These are phyloP conservation scores for Priceomyces castillae DNA, from an alignment of 805 yeast genomes.

Conservation along the genomic window DNA sequence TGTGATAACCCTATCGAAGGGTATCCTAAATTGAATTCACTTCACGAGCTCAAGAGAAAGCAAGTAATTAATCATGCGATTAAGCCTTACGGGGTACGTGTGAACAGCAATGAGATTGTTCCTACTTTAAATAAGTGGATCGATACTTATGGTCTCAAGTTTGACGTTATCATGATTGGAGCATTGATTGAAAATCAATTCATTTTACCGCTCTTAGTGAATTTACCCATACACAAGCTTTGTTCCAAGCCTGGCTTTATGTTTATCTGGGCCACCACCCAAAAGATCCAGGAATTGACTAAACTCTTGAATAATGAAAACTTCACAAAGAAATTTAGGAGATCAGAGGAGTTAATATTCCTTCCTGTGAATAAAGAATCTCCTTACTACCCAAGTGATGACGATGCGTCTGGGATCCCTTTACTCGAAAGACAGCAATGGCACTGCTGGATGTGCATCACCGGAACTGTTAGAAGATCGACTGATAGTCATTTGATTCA, in stretches of 20 bases:
- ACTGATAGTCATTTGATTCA: slow-evolving; percentile 82
- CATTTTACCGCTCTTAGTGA: slow-evolving; percentile 56
- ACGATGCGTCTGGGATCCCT: slow-evolving; percentile 19
- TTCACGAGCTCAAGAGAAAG: slow-evolving; percentile 61
- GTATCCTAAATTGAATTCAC: slow-evolving; percentile 74
- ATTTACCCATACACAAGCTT: slow-evolving; percentile 67
- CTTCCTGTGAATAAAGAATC: slow-evolving; percentile 67
- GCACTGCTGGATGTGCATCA: slow-evolving; percentile 98
- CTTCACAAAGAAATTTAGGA: slow-evolving; percentile 66
- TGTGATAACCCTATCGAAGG: slow-evolving; percentile 69
- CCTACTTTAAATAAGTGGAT: slow-evolving; percentile 63
- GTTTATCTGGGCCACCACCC: slow-evolving; percentile 84
- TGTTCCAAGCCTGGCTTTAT: slow-evolving; percentile 84
- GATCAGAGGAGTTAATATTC: slow-evolving; percentile 87
- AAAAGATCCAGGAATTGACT: slow-evolving; percentile 62
- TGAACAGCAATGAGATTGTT: slow-evolving; percentile 51
- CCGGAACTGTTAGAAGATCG: slow-evolving; percentile 88
- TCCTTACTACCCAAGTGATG: slow-evolving; percentile 60
- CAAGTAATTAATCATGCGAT: slow-evolving; percentile 55
- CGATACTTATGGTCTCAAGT: slow-evolving; percentile 52
- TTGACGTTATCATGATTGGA: slow-evolving; percentile 91
- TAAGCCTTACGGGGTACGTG: slow-evolving; percentile 65
- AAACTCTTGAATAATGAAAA: slow-evolving; percentile 47
- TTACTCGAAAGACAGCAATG: slow-evolving; percentile 75
- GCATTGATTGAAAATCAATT: slow-evolving; percentile 76